phyloP scores from a whole-genome alignment of 2,329 filamentous ascomycete genomes.

The Botrytis medusae region DNA sequence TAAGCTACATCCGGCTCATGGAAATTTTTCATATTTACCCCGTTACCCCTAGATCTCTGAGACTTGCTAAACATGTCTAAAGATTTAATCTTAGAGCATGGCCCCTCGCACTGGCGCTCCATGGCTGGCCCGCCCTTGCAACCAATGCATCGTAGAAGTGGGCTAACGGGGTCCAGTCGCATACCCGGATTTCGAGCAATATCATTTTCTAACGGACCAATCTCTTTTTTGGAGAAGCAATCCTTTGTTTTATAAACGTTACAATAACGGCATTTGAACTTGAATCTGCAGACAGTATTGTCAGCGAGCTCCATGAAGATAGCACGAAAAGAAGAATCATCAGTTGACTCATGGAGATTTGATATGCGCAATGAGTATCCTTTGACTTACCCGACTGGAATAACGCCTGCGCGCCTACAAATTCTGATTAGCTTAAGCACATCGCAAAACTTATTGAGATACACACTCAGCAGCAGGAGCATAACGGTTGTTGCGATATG shows the following conservation, averaged over 20 bases:
- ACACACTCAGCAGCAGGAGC: not conserved
- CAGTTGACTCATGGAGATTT: not conserved
- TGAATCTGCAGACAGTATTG: conserved; percentile 1
- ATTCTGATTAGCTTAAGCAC: not conserved
- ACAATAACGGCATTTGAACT: conserved; percentile 22
- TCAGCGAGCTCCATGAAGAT: not conserved
- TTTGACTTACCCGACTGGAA: conserved; percentile 7
- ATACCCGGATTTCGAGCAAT: conserved; percentile 21
- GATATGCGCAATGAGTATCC: not conserved
- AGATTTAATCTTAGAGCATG: conserved; percentile 47
- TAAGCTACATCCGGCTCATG: not conserved
- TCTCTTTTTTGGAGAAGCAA: conserved; percentile 50
- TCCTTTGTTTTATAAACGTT: conserved; percentile 37
- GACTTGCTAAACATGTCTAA: conserved; percentile 51
- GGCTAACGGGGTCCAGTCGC: conserved; percentile 26
- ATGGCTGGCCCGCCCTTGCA: conserved; percentile 47
- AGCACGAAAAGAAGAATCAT: not conserved
- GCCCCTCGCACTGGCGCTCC: conserved; percentile 49
- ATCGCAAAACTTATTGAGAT: not conserved
- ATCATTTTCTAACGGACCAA: conserved; percentile 41
- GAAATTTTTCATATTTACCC: not conserved
- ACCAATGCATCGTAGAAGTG: conserved; percentile 42
- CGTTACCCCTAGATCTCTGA: conserved; percentile 42
- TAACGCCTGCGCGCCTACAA: not conserved
- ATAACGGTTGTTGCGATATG: not conserved